These are phyloP conservation scores for Schizosaccharomyces cryophilus DNA, from an alignment of 805 yeast species.

Conservation along the genomic window DNA sequence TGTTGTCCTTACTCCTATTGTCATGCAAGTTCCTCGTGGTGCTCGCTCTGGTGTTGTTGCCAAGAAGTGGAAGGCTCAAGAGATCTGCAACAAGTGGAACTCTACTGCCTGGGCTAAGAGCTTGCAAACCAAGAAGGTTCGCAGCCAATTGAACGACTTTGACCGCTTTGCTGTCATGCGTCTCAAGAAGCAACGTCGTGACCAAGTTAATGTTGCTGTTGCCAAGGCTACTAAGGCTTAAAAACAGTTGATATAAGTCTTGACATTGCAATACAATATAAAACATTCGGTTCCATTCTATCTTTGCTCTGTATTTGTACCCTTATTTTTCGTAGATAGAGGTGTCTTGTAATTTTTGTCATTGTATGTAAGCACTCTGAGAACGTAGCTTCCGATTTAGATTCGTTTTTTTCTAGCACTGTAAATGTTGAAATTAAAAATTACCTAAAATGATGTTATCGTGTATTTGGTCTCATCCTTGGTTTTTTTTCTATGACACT, in stretches of 20 bases:
- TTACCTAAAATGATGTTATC: too few relatives aligned
- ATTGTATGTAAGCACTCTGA: too few relatives aligned
- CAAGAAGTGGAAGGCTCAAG: slow-evolving; percentile 87
- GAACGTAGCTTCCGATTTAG: too few relatives aligned
- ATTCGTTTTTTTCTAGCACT: not conserved
- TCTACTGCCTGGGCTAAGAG: slow-evolving; percentile 93
- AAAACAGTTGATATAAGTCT: not conserved
- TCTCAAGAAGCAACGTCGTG: slow-evolving; percentile 59
- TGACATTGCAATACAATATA: not conserved
- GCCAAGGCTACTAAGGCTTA: slow-evolving; percentile 2
- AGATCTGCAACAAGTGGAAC: slow-evolving; percentile 73
- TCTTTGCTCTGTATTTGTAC: not conserved
- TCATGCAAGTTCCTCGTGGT: slow-evolving; percentile 74
- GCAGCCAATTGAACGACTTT: slow-evolving; percentile 83
- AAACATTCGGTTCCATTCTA: not conserved
- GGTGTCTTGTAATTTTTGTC: too few relatives aligned
- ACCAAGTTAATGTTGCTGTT: not conserved
- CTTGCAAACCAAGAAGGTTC: slow-evolving; percentile 82
- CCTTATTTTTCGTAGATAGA: too few relatives aligned
- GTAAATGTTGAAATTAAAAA: too few relatives aligned
- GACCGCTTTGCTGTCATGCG: slow-evolving; percentile 98
- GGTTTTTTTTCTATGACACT: too few relatives aligned
- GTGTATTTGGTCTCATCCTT: too few relatives aligned
- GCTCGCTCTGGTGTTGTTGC: slow-evolving; percentile 61
- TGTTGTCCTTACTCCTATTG: slow-evolving; percentile 81